A percentile compares a stretch with the other conserved stretches of the same genome.
These are phyloP conservation scores for Eimeria acervulina DNA, from an alignment of 169 alveolate genomes.

Conservation along the genomic window DNA sequence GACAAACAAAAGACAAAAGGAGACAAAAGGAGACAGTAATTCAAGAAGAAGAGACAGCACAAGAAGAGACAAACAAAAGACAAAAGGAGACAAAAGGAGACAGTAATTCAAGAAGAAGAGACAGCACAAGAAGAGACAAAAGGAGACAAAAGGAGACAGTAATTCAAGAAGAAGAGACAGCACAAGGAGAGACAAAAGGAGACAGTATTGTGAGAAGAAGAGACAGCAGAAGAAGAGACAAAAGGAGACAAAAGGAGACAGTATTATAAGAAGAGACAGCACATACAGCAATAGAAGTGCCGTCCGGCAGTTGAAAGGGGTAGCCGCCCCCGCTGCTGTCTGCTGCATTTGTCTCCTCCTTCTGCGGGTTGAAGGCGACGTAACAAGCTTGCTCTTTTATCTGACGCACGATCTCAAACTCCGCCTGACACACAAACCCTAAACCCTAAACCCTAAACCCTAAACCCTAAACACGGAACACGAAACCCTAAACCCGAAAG, in stretches of 20 bases:
- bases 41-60: background rate
- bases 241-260: background rate
- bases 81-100: background rate
- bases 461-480: background rate
- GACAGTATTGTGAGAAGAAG: too few species aligned
- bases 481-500: background rate
- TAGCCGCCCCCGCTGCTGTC: too few species aligned
- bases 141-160: background rate
- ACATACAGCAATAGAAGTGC: slow-evolving; percentile 84
- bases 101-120: too few species aligned
- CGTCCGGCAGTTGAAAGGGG: slow-evolving; percentile 87
- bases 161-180: too few species aligned
- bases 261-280: background rate
- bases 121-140: background rate
- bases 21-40: background rate
- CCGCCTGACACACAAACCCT: slow-evolving; percentile 66
- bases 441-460: slow-evolving; percentile 8
- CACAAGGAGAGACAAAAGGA: too few species aligned
- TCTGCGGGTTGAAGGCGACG: slow-evolving; percentile 93
- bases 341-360: slow-evolving; percentile 94
- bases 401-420: slow-evolving; percentile 93
- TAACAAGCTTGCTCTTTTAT: slow-evolving; percentile 98
- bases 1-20: background rate
- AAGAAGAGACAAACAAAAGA: slow-evolving; percentile 1
- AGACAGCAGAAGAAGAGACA: background rate